Conservation (phyloP, 2,329 filamentous ascomycete genomes). For the Cucurbitaria berberidis region DNA sequence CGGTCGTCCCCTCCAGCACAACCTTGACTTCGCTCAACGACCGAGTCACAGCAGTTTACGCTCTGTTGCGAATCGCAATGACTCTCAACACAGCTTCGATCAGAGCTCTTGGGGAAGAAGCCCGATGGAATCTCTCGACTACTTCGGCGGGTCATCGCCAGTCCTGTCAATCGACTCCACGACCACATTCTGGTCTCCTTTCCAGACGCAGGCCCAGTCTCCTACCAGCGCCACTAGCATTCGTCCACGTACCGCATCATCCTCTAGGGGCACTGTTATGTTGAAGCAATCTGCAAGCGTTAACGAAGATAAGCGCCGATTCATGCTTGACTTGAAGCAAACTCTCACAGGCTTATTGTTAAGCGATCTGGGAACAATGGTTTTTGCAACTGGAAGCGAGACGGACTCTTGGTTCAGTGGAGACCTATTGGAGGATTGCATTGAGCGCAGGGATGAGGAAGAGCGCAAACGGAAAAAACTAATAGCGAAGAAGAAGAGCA, state of each 20-base stretch:
- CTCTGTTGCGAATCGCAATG: constrained; percentile 65
- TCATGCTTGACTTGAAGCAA: constrained; percentile 77
- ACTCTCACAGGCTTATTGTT: constrained; percentile 82
- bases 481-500: constrained; percentile 58
- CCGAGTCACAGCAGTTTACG: constrained; percentile 65
- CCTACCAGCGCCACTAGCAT: constrained; percentile 67
- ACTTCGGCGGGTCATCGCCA: constrained; percentile 72
- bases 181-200: constrained; percentile 88
- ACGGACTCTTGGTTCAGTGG: constrained; percentile 85
- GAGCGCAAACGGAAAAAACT: constrained; percentile 48
- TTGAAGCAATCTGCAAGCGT: constrained; percentile 61
- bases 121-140: constrained; percentile 71
- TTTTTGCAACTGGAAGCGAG: constrained; percentile 89
- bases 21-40: constrained; percentile 55
- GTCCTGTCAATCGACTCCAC: constrained; percentile 75
- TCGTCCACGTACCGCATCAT: constrained; percentile 70
- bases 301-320: constrained; percentile 76
- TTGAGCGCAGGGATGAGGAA: constrained; percentile 50
- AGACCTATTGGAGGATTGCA: constrained; percentile 59
- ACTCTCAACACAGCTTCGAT: constrained; percentile 73
- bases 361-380: constrained; percentile 85
- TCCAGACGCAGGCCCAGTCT: constrained; percentile 70
- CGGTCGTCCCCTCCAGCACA: constrained; percentile 46
- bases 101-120: constrained; percentile 70
- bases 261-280: constrained; percentile 71